Percentiles rank a stretch among this genome's conserved stretches.
Conservation (phyloP, 2,329 filamentous ascomycete genomes). For the Tricladium varicosporioides region DNA sequence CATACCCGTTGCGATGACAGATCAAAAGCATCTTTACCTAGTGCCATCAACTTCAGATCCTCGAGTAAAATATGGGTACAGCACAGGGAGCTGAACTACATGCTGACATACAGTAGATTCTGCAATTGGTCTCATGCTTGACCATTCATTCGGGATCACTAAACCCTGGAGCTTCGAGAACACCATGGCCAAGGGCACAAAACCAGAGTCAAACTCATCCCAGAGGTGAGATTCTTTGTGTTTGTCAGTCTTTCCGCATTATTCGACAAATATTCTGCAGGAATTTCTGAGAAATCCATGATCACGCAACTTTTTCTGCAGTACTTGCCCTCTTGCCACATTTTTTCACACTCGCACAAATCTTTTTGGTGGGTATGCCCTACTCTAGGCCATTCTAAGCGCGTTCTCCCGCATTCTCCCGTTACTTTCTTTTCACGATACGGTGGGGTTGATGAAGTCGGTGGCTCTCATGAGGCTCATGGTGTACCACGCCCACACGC, state of each 20-base stretch:
- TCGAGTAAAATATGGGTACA: too few relatives aligned
- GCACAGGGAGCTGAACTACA: too few relatives aligned
- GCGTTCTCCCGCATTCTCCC: background rate
- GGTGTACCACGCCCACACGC: background rate
- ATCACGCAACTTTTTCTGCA: background rate
- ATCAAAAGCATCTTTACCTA: too few relatives aligned
- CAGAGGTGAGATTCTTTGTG: background rate
- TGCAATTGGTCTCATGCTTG: too few relatives aligned
- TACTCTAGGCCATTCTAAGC: background rate
- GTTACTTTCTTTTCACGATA: background rate
- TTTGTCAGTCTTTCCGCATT: background rate
- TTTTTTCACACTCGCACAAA: background rate
- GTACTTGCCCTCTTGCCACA: background rate
- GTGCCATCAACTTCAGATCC: too few relatives aligned
- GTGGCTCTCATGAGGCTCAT: conserved; percentile 13
- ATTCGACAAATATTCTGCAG: background rate
- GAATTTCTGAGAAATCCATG: background rate
- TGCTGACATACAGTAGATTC: too few relatives aligned
- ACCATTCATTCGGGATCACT: too few relatives aligned
- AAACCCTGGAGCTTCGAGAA: too few relatives aligned
- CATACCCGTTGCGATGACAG: too few relatives aligned
- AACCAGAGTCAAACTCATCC: too few relatives aligned
- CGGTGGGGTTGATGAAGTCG: conserved; percentile 14
- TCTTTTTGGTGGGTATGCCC: background rate
- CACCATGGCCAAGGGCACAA: too few relatives aligned